Evolutionary conservation across 2,329 filamentous ascomycete genomes (phyloP).

Genomic region (Ambrosiella xylebori): DNA sequence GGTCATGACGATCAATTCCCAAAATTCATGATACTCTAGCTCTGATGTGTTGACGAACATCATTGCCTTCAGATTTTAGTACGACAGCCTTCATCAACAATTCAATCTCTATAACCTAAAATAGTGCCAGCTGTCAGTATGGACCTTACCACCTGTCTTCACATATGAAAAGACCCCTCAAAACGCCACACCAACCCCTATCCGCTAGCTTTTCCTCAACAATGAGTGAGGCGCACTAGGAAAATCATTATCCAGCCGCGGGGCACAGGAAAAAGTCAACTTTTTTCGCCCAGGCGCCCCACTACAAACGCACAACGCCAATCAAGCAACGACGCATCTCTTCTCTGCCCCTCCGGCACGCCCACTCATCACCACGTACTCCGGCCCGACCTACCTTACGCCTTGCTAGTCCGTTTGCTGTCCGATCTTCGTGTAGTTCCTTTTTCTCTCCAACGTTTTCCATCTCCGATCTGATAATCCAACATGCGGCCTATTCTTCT

Average conservation of each 20-base stretch:
- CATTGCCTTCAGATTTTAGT: no score
- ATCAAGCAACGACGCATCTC: conserved; percentile 9
- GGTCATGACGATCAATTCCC: no score
- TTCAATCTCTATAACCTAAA: no score
- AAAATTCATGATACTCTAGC: no score
- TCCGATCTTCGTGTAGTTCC: no score
- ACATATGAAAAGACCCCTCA: neutral
- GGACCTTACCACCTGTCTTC: neutral
- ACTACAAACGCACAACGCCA: conserved; percentile 14
- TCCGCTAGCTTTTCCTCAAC: neutral
- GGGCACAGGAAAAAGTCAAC: conserved; percentile 14
- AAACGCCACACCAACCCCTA: neutral
- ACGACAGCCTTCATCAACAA: no score
- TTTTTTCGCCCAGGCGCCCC: conserved; percentile 12
- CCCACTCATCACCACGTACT: conserved; percentile 7
- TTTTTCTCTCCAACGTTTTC: neutral
- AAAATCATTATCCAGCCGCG: conserved; percentile 4
- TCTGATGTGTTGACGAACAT: no score
- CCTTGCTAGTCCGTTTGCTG: neutral
- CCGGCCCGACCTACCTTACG: neutral
- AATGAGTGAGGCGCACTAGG: conserved; percentile 6
- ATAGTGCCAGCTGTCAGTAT: neutral
- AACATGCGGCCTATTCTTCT: conserved; percentile 95
- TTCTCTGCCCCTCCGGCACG: conserved; percentile 11
- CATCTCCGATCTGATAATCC: conserved; percentile 18